Base-by-base conservation (phyloP, 108 stramenopile genomes). In the Skeletonema costatum region DNA sequence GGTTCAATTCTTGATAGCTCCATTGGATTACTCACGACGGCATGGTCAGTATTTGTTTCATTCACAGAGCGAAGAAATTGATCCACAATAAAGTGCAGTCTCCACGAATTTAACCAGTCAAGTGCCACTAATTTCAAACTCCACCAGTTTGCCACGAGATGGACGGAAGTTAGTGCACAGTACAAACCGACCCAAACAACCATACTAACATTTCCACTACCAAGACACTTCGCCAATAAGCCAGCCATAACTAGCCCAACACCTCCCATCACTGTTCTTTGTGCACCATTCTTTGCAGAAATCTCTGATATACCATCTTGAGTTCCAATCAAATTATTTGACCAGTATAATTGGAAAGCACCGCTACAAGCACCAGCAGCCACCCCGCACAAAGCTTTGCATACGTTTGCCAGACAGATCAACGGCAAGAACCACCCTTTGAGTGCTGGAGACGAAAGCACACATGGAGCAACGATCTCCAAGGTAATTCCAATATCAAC, bases 371-470 rank as follows among this genome's bases (percentile, higher is more conserved):
- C 89, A 13, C 93, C 93, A 2, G 93, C 93, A 16, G 93, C 93
- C 0, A 95, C 93, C 9, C 93, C 93, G 85, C 93, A 95, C 11
- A 92, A 71, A 2, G 93, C 90, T 65, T 95, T 92, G 81, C 87
- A 95, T 63, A 91, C 85, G 70, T 91, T 95, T 1, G 89, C 93
- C n/a, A 90, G 21, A 51, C 82, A 84, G 12, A 86, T 62, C 41
- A 86, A 71, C 10, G 90, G 90, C 44, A 95, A 68, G 81, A 95
- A 95, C 68, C 87, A 89, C 4, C 58, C n/a, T 19, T 38, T 76
- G 2, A 89, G 89, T 4, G 72, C 32, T 38, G 80, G 60, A 21
- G 74, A 70, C 7, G 66, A 12, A 30, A 78, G 21, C 4, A 80
- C 63, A 5, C 73, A 80, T 16, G 80, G 80, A 5, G 93, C 93